Base-by-base conservation (phyloP, 139 green algal genomes). In the Pleodorina starrii region DNA sequence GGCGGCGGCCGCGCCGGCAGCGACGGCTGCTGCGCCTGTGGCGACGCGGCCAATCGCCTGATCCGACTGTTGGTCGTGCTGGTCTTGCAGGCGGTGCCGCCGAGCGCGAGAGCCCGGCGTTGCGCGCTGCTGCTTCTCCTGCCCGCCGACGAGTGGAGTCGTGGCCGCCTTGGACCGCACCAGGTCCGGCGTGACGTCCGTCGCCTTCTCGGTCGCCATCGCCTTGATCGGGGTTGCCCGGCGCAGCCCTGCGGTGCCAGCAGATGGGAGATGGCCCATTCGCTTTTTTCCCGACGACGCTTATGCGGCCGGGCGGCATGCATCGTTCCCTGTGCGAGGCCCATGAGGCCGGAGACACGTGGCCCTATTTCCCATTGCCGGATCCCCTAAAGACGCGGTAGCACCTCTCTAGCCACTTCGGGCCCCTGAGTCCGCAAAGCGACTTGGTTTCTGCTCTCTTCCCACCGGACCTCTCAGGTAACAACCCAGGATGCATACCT, bases 91-190 rank as follows among this genome's bases (percentile, higher is more conserved):
- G n/a, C 44, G 32, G 44, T 63, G 46, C 9, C 46, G 75, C 48
- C 75, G 75, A 10, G 44, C n/a, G 48, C 75, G 75, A 25, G 75
- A 63, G 7, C 29, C 75, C 11, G 75, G 75, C 27, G 75, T 83
- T 27, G 14, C 7, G 44, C 75, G 32, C 35, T 36, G 27, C 27
- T 73, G 27, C 32, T 73, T 73, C 63, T 73, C 63, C 2, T 7
- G 25, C 63, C 6, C 63, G 63, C 27, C 32, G 63, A 16, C 35
- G 19, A 40, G n/a, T 40, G 21, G 11, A 11, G 32, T 73, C 2
- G 63, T 16, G 32, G 5, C 35, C 32, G 12, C 27, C 32, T 35
- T 73, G 63, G 16, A 35, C 19, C 63, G 63, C 16, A 73, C 11
- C 35, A 73, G 32, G 63, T 38, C 21, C 16, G 63, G 12, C 5